Evolutionary conservation across 2,329 filamentous ascomycete species (phyloP).

Genomic region (Alternaria novae-zelandiae): DNA sequence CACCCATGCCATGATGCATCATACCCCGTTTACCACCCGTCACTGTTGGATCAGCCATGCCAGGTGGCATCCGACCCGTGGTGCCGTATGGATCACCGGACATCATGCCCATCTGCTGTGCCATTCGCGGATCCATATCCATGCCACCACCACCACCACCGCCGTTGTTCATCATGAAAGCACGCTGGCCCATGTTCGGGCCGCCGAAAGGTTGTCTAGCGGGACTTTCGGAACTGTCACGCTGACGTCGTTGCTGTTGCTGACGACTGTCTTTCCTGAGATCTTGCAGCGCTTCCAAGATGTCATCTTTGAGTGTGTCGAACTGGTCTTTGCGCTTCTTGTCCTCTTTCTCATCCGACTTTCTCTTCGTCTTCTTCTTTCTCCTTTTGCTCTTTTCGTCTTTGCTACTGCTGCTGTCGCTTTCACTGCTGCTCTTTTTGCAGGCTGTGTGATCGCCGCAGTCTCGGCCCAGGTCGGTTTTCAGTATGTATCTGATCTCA

Average conservation of each 20-base stretch:
- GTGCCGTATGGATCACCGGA: slow-evolving; percentile 12
- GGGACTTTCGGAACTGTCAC: not conserved
- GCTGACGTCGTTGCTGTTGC: not conserved
- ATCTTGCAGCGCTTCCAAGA: slow-evolving; percentile 15
- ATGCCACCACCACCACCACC: not conserved
- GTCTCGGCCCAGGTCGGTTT: slow-evolving; percentile 33
- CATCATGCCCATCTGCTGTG: slow-evolving; percentile 10
- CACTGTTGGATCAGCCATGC: slow-evolving; percentile 7
- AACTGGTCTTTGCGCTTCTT: slow-evolving; percentile 15
- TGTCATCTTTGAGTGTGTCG: slow-evolving; percentile 18
- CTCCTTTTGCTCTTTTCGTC: not conserved
- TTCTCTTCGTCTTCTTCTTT: slow-evolving; percentile 10
- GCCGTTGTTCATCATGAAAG: not conserved
- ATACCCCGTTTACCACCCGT: not conserved
- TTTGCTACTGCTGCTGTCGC: not conserved
- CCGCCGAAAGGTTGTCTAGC: slow-evolving; percentile 1
- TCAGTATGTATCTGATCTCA: slow-evolving; percentile 36
- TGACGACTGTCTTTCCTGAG: slow-evolving; percentile 4
- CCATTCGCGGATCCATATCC: slow-evolving; percentile 17
- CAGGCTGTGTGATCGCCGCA: slow-evolving; percentile 33
- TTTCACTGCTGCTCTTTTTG: slow-evolving; percentile 6
- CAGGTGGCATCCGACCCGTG: slow-evolving; percentile 12
- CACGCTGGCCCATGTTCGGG: slow-evolving; percentile 1
- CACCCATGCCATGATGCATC: slow-evolving; percentile 3
- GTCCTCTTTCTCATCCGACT: slow-evolving; percentile 5